Evolutionary conservation across 148 eudicot genomes (phyloP).

Genomic region (Fagopyrum tataricum): DNA sequence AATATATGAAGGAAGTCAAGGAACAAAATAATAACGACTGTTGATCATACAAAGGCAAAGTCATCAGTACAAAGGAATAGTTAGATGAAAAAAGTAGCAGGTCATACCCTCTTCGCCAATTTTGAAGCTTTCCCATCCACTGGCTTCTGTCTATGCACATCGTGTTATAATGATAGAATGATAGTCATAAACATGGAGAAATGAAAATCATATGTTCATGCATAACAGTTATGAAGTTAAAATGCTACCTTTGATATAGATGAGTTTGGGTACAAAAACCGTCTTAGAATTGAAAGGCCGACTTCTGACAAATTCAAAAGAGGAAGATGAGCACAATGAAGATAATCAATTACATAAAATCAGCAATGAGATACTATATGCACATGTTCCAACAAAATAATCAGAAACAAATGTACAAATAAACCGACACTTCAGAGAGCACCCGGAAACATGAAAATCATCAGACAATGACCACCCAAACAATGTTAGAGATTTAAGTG

Average conservation of each 20-base stretch:
- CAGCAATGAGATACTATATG: not conserved
- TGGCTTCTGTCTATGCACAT: slow-evolving; percentile 74
- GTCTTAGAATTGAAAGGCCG: slow-evolving; percentile 84
- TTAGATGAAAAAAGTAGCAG: not conserved
- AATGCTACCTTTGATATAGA: slow-evolving; percentile 50
- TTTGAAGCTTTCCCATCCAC: slow-evolving; percentile 68
- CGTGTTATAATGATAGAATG: slow-evolving; percentile 32
- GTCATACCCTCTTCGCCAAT: slow-evolving; percentile 85
- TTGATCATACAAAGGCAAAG: not conserved
- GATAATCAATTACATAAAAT: not conserved
- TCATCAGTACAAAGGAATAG: not conserved
- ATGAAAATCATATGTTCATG: not conserved
- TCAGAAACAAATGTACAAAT: not conserved
- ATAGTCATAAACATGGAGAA: slow-evolving; percentile 2
- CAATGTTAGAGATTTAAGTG: not conserved
- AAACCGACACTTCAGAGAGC: not conserved
- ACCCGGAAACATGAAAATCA: not conserved
- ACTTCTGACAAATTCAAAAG: slow-evolving; percentile 50
- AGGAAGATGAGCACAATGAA: not conserved
- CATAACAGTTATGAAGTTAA: slow-evolving; percentile 13
- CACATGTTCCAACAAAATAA: not conserved
- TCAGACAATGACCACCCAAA: not conserved
- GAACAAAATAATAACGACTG: not conserved
- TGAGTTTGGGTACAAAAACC: slow-evolving; percentile 67
- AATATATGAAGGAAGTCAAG: not conserved